phyloP scores from a whole-genome alignment of 345 rosid species.

The Eucalyptus leucophloia region DNA sequence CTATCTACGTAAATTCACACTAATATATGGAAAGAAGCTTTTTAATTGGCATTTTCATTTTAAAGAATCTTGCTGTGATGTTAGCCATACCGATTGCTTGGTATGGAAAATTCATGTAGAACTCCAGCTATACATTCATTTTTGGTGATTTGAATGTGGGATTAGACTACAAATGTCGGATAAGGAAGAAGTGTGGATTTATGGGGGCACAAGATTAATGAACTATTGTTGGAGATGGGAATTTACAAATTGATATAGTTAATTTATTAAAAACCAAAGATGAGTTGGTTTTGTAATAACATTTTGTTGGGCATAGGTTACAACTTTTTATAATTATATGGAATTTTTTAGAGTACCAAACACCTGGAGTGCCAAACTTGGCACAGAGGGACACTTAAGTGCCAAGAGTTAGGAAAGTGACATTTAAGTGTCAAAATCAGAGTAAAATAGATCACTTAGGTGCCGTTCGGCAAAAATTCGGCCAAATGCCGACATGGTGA shows the following conservation, averaged over 20 bases:
- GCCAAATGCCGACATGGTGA: accelerated
- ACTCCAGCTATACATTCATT: not conserved
- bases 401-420: too few relatives aligned
- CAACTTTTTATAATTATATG: not conserved
- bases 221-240: not conserved
- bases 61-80: not conserved
- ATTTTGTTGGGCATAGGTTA: not conserved
- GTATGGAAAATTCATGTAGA: not conserved
- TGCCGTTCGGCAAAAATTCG: accelerated
- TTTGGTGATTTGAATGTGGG: not conserved
- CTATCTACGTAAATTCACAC: not conserved
- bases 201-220: not conserved
- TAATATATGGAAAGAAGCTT: not conserved
- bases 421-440: too few relatives aligned
- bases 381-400: too few relatives aligned
- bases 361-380: too few relatives aligned
- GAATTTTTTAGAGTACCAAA: too few relatives aligned
- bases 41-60: not conserved
- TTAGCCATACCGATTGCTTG: not conserved
- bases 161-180: not conserved
- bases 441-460: too few relatives aligned
- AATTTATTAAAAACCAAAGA: not conserved
- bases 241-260: not conserved
- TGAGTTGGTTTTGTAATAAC: not conserved
- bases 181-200: not conserved